Base-by-base conservation (phyloP, 2,329 filamentous ascomycete species). In the Stachybotrys chlorohalonatus region DNA sequence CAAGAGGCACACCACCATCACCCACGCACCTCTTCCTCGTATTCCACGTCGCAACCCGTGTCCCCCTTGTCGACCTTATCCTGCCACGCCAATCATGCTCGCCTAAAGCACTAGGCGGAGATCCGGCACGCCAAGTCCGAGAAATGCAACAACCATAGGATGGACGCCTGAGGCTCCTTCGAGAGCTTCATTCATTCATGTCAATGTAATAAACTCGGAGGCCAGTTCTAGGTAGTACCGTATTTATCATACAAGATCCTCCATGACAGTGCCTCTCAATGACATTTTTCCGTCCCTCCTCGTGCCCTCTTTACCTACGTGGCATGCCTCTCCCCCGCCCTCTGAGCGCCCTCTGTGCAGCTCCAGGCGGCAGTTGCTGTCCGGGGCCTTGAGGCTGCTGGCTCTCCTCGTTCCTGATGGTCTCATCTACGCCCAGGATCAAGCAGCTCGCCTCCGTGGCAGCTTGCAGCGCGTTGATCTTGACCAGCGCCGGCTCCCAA, bases 321-420 rank as follows among this genome's bases (percentile, higher is more conserved):
- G 94, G 93, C 91, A 97, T 94, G 42, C 90, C 90, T 55, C 90
- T 85, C 59, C 92, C 91, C 62, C 90, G 79, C 57, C 88, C 89
- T 59, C 92, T 82, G 61, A 97, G 74, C 47, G 91, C 93, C 66
- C 93, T 81, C 77, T 97, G 93, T 11, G 93, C 92, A 24, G 93
- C 92, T 62, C 88, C 89, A 1, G 86, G 86, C 5, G 88, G 89
- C 61, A 92, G 76, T 17, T 84, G 81, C 71, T 88, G 80, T 54
- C 84, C 81, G 0, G 93, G 93, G 8, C 84, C 90, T 72, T 95
- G 89, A 30, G 92, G 88, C 70, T 84, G 79, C 64, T 86, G 82
- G 66, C 90, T 95, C 77, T 97, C 92, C 77, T 99, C 90, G 74
- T 99, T 99, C 74, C 86, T 91, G 74, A 99, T 97, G 39, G 94